These are phyloP conservation scores for Helenozyma baotianmanensis DNA, from an alignment of 805 yeast genomes.

Conservation along the genomic window DNA sequence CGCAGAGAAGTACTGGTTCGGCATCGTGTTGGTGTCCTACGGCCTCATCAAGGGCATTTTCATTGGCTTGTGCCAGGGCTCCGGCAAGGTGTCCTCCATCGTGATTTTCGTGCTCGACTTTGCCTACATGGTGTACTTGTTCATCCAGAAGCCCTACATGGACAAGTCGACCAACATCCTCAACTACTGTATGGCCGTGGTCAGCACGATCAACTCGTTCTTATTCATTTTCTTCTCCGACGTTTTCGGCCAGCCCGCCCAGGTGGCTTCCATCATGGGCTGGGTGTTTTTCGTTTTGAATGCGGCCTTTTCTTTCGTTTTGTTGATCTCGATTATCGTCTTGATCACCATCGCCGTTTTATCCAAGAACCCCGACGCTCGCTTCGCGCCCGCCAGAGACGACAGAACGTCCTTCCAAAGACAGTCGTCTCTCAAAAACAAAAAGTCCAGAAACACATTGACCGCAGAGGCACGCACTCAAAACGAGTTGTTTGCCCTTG, in stretches of 20 bases:
- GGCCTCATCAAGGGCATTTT: slow-evolving; percentile 64
- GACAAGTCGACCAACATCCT: slow-evolving; percentile 78
- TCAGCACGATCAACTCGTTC: slow-evolving; percentile 73
- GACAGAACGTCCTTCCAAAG: slow-evolving; percentile 88
- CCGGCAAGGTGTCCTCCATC: slow-evolving; percentile 79
- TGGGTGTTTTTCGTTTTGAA: slow-evolving; percentile 84
- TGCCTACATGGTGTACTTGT: slow-evolving; percentile 59
- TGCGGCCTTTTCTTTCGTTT: slow-evolving; percentile 78
- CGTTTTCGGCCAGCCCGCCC: slow-evolving; percentile 73
- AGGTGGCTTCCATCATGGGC: slow-evolving; percentile 83
- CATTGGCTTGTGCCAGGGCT: slow-evolving; percentile 71
- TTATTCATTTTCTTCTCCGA: slow-evolving; percentile 83
- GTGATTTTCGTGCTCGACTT: slow-evolving; percentile 74
- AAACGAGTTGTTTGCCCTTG: slow-evolving; percentile 18
- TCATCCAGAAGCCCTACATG: slow-evolving; percentile 68
- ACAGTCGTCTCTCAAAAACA: slow-evolving; percentile 34
- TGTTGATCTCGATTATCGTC: slow-evolving; percentile 66
- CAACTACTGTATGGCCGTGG: slow-evolving; percentile 67
- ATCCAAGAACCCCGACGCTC: slow-evolving; percentile 83
- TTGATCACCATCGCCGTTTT: slow-evolving; percentile 58
- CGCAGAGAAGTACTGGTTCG: slow-evolving; percentile 82
- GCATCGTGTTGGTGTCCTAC: slow-evolving; percentile 57
- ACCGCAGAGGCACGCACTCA: slow-evolving; percentile 8
- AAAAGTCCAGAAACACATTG: slow-evolving; percentile 17
- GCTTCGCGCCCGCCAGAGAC: slow-evolving; percentile 84